phyloP scores from a whole-genome alignment of 2,329 filamentous ascomycete genomes.

The Colletotrichum sp. region DNA sequence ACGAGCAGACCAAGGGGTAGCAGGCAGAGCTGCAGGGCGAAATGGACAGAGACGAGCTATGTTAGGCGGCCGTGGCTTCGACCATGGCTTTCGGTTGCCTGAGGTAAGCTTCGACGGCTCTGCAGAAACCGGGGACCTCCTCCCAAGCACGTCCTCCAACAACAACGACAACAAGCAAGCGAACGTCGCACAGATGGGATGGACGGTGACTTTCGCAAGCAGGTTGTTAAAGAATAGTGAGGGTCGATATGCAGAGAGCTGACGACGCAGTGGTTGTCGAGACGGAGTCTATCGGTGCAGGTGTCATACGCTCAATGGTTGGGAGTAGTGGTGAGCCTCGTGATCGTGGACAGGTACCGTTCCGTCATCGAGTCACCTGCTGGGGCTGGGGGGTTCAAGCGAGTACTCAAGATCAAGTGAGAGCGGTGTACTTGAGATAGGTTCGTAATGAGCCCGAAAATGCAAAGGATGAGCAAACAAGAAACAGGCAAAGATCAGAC shows the following conservation, averaged over 20 bases:
- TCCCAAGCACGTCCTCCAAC: background rate
- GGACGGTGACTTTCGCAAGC: background rate
- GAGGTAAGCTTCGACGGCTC: background rate
- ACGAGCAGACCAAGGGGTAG: background rate
- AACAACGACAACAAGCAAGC: background rate
- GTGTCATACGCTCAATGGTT: constrained; percentile 18
- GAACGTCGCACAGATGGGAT: background rate
- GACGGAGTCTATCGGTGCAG: constrained; percentile 1
- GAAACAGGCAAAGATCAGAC: constrained; percentile 15
- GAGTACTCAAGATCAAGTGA: background rate
- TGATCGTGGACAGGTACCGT: constrained; percentile 15
- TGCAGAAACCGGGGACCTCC: background rate
- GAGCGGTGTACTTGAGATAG: background rate
- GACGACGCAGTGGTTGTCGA: background rate
- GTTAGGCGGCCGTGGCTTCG: constrained; percentile 12
- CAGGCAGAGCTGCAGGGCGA: constrained; percentile 7
- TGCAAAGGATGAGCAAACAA: background rate
- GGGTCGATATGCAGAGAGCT: background rate
- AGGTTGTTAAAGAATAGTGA: background rate
- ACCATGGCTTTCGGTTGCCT: constrained; percentile 17
- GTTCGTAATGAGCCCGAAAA: background rate
- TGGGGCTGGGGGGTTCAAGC: background rate
- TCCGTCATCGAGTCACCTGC: constrained; percentile 22
- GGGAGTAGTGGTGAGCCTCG: constrained; percentile 3
- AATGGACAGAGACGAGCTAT: background rate